Evolutionary conservation across 176 grass and related monocot species (phyloP).

Genomic region (Oryza officinalis): DNA sequence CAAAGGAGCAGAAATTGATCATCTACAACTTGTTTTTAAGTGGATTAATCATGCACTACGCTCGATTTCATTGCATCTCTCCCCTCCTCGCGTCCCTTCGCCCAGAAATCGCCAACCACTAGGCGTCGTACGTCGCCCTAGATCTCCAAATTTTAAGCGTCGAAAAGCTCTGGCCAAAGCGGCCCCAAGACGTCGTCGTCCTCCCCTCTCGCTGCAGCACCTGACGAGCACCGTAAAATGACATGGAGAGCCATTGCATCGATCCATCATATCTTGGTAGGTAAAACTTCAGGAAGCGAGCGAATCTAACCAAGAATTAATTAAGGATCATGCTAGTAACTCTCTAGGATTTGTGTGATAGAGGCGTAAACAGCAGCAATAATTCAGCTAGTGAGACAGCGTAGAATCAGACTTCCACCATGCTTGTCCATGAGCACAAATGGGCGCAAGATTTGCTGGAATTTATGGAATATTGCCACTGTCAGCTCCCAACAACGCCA

Average conservation of each 20-base stretch:
- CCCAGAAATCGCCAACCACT: constrained; percentile 32
- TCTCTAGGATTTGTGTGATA: not conserved
- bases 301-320: not conserved
- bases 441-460: too few relatives aligned
- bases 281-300: not conserved
- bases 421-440: not conserved
- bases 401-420: not conserved
- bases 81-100: not conserved
- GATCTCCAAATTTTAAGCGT: constrained; percentile 21
- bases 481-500: constrained; percentile 30
- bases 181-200: not conserved
- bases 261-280: not conserved
- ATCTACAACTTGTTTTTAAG: not conserved
- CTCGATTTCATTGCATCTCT: not conserved
- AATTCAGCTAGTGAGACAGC: not conserved
- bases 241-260: constrained; percentile 19
- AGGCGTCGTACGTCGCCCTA: not conserved
- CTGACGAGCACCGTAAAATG: constrained; percentile 27
- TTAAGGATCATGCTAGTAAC: not conserved
- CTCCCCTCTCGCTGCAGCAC: not conserved
- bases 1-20: not conserved
- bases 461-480: not conserved
- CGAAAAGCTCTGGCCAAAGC: constrained; percentile 13
- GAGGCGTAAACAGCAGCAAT: not conserved
- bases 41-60: constrained; percentile 43